phyloP scores from a whole-genome alignment of 2,329 filamentous ascomycete genomes.

The Chrysosporium keratinophilum region DNA sequence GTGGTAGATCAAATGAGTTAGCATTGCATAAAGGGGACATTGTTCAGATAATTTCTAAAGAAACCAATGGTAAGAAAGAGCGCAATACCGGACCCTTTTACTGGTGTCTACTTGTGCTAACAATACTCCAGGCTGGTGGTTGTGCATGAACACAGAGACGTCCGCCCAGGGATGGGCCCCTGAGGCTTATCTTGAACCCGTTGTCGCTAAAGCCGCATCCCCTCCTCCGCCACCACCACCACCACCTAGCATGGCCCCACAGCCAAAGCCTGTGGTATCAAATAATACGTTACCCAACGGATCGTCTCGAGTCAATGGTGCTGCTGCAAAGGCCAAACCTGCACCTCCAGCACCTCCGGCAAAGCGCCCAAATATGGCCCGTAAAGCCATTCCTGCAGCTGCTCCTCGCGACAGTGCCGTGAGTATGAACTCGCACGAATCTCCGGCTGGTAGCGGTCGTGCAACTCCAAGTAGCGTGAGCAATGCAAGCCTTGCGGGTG shows the following conservation, averaged over 20 bases:
- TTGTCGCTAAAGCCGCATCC: constrained; percentile 45
- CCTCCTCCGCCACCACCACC: constrained; percentile 52
- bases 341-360: constrained; percentile 66
- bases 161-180: constrained; percentile 85
- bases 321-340: constrained; percentile 51
- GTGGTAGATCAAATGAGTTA: constrained; percentile 75
- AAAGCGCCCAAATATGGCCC: constrained; percentile 63
- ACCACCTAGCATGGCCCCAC: constrained; percentile 44
- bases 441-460: constrained; percentile 55
- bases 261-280: constrained; percentile 51
- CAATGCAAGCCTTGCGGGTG: constrained; percentile 57
- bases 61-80: constrained; percentile 68
- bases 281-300: constrained; percentile 32
- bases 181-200: constrained; percentile 83
- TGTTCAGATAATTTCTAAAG: constrained; percentile 84
- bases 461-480: constrained; percentile 52
- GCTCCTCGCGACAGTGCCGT: constrained; percentile 57
- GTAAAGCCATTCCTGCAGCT: constrained; percentile 58
- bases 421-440: constrained; percentile 39
- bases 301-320: constrained; percentile 24
- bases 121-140: constrained; percentile 72
- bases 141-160: constrained; percentile 61
- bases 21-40: constrained; percentile 69
- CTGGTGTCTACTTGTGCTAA: constrained; percentile 21
- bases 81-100: background rate